Base-by-base conservation (phyloP, 768 basidiomycete genomes). In the Ephemerocybe angulata region DNA sequence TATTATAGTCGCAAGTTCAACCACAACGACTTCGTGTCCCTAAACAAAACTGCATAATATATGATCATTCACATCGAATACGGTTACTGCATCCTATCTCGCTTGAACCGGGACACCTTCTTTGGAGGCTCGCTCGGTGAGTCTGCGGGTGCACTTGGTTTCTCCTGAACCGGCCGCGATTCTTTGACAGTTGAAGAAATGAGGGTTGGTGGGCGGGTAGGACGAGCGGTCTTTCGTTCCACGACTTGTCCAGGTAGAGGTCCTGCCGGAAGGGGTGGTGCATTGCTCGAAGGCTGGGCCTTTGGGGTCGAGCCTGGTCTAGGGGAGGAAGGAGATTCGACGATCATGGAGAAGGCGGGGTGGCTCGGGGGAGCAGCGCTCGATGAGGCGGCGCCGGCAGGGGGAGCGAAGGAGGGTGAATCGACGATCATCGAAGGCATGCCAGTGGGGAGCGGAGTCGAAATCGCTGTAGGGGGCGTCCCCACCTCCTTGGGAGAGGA, bases 401-500 rank as follows among this genome's bases (percentile, higher is more conserved):
- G 61, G 27, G 46, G 50, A 29, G 72, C 71, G 50, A 76, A 75
- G 2, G 75, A 74, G 3, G 75, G 72, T 21, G 74, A 75, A 11
- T 75, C 71, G 21, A 74, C 57, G 43, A 70, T 70, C 64, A 69
- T 69, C 17, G 71, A 68, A 54, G 68, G 64, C 17, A 17, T 8
- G 33, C 17, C 33, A 35, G 17, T 8, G 8, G 33, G 33, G 17
- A 17, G 33, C 33, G 44, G 6, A 6, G 24, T 28, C 31, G 47
- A 27, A 37, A 24, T 28, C 24, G 33, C 19, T 6, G 55, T 25
- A 4, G 33, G 38, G 24, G 54, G 58, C 52, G 30, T 15, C 21
- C 24, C 3, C 19, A 21, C 40, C 13, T 11, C 21, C 22, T 46
- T 46, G 4, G 43, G 43, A 4, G 43, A 46, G 4, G 43, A 46